A percentile compares a stretch with the other conserved stretches of the same genome.
Evolutionary conservation across 371 early-diverging fungal genomes (phyloP).

Genomic region (Apophysomyces variabilis): DNA sequence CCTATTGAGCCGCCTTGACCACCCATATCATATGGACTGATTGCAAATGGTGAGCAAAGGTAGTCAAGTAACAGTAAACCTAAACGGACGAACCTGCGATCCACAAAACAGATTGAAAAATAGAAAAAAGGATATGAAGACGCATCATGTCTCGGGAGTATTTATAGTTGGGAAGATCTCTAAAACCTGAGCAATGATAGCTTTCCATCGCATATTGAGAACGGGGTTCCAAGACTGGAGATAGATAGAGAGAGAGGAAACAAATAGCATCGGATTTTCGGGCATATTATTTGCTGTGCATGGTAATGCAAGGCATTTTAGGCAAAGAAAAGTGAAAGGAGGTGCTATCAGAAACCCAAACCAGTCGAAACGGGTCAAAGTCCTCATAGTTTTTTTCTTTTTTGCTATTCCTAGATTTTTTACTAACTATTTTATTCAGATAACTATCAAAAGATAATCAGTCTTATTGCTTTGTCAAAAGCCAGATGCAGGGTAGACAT

Average conservation of each 20-base stretch:
- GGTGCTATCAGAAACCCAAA: neutral
- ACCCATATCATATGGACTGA: neutral
- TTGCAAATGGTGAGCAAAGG: neutral
- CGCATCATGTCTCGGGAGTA: conserved; percentile 2
- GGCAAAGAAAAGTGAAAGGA: neutral
- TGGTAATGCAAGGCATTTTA: neutral
- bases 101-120: neutral
- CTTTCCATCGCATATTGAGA: conserved; percentile 2
- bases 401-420: neutral
- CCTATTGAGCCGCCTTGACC: neutral
- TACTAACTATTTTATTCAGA: no score
- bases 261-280: neutral
- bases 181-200: conserved; percentile 8
- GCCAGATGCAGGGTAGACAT: conserved; percentile 1
- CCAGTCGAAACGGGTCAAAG: neutral
- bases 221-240: neutral
- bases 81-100: neutral
- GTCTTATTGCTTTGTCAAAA: neutral
- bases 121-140: neutral
- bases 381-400: neutral
- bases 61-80: neutral
- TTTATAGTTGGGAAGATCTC: neutral
- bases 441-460: neutral
- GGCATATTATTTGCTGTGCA: no score
- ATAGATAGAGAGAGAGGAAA: neutral